phyloP scores from a whole-genome alignment of 176 grass and related monocot species.

The Dactylis glomerata region DNA sequence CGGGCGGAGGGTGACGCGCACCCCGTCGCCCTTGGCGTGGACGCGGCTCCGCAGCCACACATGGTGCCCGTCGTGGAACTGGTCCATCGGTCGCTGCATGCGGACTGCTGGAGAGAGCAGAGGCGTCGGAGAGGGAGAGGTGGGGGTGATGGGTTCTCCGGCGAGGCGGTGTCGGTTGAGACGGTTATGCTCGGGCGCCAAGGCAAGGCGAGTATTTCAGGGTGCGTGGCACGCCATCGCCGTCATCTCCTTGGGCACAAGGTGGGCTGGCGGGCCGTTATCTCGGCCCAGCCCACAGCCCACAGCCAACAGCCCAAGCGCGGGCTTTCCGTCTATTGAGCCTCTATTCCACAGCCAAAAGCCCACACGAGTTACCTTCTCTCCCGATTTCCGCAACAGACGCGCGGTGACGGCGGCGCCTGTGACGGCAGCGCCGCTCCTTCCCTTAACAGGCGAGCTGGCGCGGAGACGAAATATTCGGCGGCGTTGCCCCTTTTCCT shows the following conservation, averaged over 20 bases:
- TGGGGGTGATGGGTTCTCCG: not conserved
- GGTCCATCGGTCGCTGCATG: conserved; percentile 8
- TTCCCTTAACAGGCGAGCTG: not conserved
- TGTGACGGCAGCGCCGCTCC: not conserved
- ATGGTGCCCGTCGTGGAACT: not conserved
- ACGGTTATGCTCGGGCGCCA: not conserved
- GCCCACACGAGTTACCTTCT: not conserved
- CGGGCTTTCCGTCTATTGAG: not conserved
- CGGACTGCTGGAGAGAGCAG: not conserved
- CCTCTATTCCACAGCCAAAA: not conserved
- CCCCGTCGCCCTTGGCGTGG: conserved; percentile 7
- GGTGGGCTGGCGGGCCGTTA: not conserved
- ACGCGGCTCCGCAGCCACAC: conserved; percentile 25
- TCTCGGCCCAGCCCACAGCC: not conserved
- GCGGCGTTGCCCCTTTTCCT: not conserved
- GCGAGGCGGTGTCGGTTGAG: not conserved
- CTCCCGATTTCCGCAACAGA: not conserved
- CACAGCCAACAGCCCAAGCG: too few relatives aligned
- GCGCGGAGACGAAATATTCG: not conserved
- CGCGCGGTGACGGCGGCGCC: not conserved
- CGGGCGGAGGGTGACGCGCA: not conserved
- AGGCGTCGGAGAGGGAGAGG: not conserved
- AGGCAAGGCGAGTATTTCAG: not conserved
- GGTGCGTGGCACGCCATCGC: not conserved
- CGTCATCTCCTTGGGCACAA: not conserved